Base-by-base conservation (phyloP, 208 protist genomes). In the Leishmania aethiopica region DNA sequence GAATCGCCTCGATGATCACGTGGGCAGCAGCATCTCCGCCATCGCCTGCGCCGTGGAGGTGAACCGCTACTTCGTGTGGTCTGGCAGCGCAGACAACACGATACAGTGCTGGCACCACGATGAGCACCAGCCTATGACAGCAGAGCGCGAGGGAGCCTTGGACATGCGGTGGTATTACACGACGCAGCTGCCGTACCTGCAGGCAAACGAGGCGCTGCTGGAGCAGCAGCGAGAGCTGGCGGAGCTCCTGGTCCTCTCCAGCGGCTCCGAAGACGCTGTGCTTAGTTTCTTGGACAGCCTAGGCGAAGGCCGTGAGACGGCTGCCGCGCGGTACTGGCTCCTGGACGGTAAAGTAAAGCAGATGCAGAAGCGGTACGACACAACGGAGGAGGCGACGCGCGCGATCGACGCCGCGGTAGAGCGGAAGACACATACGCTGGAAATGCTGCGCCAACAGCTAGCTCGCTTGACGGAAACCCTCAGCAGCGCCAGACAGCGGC, bases 71-170 rank as follows among this genome's bases (percentile, higher is more conserved):
- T 92, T 86, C 78, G 78, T 96, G 69, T 97, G 94, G 94, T 93
- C 90, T 1, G 88, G 87, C 10, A 77, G 84, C 28, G 88, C 89
- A 7, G 92, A 96, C 80, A 92, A 93, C 77, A 89, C 85, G 25
- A 87, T 97, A 51, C 90, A 89, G 25, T 96, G 93, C 82, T 96
- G 93, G 93, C 95, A 96, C 86, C 92, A 97, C 84, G 95, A 97
- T 78, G 95, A 97, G 75, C 86, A 95, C 76, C 69, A 89, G 37
- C 80, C 91, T 51, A 93, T 94, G 90, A 93, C 84, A 5, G n/a
- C 76, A 17, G 86, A 91, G 40, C 87, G 85, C 13, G 89, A 96
- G 64, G 89, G 89, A 35, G 82, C 92, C 32, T 89, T 96, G 67
- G 94, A 97, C 81, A 95, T 96, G 92, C 92, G 88, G 22, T 96